Base-by-base conservation (phyloP, 225 moss, liverwort and hornwort genomes). In the Bryoerythrophyllum caledonicum region DNA sequence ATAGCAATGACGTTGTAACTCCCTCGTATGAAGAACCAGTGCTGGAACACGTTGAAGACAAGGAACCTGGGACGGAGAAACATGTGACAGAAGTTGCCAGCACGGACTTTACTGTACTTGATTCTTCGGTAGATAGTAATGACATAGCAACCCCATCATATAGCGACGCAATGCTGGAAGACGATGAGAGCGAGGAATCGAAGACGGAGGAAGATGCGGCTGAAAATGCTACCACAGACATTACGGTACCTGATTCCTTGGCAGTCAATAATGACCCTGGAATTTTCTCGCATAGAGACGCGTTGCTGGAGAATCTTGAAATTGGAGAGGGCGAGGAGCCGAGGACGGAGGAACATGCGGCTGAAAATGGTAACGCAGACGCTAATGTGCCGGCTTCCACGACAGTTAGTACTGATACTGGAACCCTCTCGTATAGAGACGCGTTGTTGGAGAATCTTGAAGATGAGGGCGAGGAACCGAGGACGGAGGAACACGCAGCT, bases 241-340 rank as follows among this genome's bases (percentile, higher is more conserved):
- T 44, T n/a, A 28, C 23, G 24, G 2, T 12, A 48, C 21, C 66
- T 67, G 55, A 62, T 44, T 55, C 54, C 27, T 38, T 55, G 20
- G 19, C 16, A 48, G 16, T 48, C 48, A 4, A 16, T 52, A 17
- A 59, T 62, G 57, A 48, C 28, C n/a, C 23, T 68, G 17, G 27
- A 65, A 75, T 25, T 30, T 75, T 61, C n/a, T 75, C 43, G 34
- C 21, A 30, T 21, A 55, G 9, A 44, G 61, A 6, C 16, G 9
- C 44, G 43, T 65, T 70, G 35, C 53, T 49, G 65, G 71, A 74
- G 74, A 38, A 55, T 52, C 65, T 51, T 74, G 78, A 21, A 70
- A 56, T 40, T 71, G 78, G 65, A 60, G 65, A 74, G 25, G 20
- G 26, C 43, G 51, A 82, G 65, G 44, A 68, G 41, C 24, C 35